Conservation (phyloP, 2,329 filamentous ascomycete species). For the Fusarium brevicatenulatum region DNA sequence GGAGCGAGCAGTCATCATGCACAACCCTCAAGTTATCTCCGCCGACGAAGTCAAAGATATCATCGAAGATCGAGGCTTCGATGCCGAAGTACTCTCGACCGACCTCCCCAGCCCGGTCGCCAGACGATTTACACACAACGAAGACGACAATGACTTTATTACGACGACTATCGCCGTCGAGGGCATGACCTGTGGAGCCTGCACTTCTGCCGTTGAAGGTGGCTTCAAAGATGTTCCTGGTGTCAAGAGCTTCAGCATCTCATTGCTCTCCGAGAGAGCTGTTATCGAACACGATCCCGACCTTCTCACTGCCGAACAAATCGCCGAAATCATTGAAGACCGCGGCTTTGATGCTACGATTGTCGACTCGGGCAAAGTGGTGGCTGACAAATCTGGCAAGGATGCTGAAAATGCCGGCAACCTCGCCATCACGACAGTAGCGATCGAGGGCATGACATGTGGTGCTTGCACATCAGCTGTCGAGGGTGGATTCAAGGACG, state of each 20-base stretch:
- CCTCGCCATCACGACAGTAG: conserved; percentile 80
- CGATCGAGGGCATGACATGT: conserved; percentile 97
- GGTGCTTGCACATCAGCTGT: conserved; percentile 95
- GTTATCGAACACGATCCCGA: conserved; percentile 81
- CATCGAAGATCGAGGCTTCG: conserved; percentile 92
- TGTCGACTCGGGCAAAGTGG: conserved; percentile 72
- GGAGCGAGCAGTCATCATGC: conserved; percentile 93
- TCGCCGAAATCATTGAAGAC: conserved; percentile 71
- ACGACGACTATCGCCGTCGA: conserved; percentile 82
- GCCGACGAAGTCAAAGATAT: conserved; percentile 83
- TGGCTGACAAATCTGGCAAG: conserved; percentile 29
- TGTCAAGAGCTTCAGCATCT: conserved; percentile 81
- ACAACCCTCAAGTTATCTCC: conserved; percentile 79
- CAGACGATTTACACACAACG: conserved; percentile 50
- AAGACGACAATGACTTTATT: conserved; percentile 57
- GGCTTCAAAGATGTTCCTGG: conserved; percentile 80
- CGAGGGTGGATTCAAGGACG: conserved; percentile 79
- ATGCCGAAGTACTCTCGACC: conserved; percentile 86
- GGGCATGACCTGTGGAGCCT: conserved; percentile 93
- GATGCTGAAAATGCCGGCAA: conserved; percentile 51
- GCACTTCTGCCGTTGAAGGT: conserved; percentile 84
- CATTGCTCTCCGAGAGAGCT: conserved; percentile 84
- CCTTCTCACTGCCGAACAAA: conserved; percentile 62
- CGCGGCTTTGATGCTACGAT: conserved; percentile 85
- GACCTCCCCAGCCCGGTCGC: conserved; percentile 71